A percentile compares a stretch with the other conserved stretches of the same genome.
Conservation (phyloP, 2,329 filamentous ascomycete species). For the Aureobasidium sp. region DNA sequence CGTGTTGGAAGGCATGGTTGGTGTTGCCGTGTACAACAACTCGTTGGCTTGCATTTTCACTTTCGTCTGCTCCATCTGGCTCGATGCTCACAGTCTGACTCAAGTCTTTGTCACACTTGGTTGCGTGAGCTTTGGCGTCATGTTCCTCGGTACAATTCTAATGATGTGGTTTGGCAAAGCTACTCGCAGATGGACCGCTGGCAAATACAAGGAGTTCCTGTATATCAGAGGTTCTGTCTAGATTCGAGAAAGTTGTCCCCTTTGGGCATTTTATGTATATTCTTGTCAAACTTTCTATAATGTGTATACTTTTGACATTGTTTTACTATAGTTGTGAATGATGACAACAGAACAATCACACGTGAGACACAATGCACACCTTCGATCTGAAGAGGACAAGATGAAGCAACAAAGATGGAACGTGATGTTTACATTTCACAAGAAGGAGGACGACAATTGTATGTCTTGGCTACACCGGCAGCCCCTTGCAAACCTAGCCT, state of each 20-base stretch:
- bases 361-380: neutral
- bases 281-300: neutral
- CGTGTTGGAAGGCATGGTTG: slow-evolving; percentile 53
- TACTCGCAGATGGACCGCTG: slow-evolving; percentile 42
- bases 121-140: slow-evolving; percentile 45
- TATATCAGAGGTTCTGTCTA: slow-evolving; percentile 38
- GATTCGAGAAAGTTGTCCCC: neutral
- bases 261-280: neutral
- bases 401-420: no score
- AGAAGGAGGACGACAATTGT: no score
- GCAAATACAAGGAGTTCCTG: slow-evolving; percentile 42
- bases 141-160: slow-evolving; percentile 42
- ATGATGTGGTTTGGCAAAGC: slow-evolving; percentile 51
- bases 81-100: slow-evolving; percentile 40
- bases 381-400: neutral
- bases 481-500: no score
- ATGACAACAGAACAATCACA: neutral
- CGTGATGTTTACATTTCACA: no score
- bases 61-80: slow-evolving; percentile 41
- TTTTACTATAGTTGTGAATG: neutral
- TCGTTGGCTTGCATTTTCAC: slow-evolving; percentile 49
- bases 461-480: no score
- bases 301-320: neutral
- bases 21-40: slow-evolving; percentile 53
- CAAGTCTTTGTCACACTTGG: slow-evolving; percentile 48